These are phyloP conservation scores for Cercis canadensis DNA, from an alignment of 306 rosid species.

Conservation along the genomic window DNA sequence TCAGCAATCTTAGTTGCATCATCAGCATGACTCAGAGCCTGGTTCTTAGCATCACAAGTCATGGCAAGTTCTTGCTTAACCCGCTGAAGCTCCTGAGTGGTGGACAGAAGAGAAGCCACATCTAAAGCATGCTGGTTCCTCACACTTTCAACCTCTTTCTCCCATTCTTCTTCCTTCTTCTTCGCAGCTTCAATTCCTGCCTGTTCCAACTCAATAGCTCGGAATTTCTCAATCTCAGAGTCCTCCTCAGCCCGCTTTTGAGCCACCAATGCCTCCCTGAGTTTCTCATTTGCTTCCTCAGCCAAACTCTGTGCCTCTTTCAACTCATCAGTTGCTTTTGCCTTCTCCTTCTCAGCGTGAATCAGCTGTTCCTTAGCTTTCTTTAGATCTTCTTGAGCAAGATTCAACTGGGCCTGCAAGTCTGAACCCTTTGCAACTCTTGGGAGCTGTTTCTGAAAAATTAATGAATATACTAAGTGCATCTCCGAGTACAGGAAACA, in stretches of 20 bases:
- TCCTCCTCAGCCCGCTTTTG: conserved; percentile 85
- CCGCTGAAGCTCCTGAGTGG: conserved; percentile 86
- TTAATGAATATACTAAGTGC: conserved; percentile 32
- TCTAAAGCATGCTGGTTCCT: conserved; percentile 88
- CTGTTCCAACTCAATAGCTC: conserved; percentile 95
- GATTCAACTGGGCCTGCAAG: conserved; percentile 66
- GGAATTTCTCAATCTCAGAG: conserved; percentile 95
- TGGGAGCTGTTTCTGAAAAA: conserved; percentile 69
- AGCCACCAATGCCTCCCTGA: conserved; percentile 84
- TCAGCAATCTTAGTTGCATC: conserved; percentile 93
- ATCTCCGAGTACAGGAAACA: conserved; percentile 29
- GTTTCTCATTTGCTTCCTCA: conserved; percentile 87
- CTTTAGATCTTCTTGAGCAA: conserved; percentile 85
- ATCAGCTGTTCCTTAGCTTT: conserved; percentile 81
- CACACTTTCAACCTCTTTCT: conserved; percentile 79
- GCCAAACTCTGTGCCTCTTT: conserved; percentile 78
- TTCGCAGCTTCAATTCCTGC: conserved; percentile 86
- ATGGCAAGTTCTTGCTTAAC: conserved; percentile 76
- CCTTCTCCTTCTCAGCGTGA: conserved; percentile 79
- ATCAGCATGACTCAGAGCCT: conserved; percentile 89
- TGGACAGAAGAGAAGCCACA: conserved; percentile 75
- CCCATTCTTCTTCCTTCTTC: conserved; percentile 90
- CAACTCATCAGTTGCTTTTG: conserved; percentile 67
- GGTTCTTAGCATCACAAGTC: conserved; percentile 94
- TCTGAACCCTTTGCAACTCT: conserved; percentile 72